Percentiles rank a stretch among this genome's conserved stretches.
Conservation (phyloP, 1,284 basidiomycete genomes). For the Cryptococcus sp. region DNA sequence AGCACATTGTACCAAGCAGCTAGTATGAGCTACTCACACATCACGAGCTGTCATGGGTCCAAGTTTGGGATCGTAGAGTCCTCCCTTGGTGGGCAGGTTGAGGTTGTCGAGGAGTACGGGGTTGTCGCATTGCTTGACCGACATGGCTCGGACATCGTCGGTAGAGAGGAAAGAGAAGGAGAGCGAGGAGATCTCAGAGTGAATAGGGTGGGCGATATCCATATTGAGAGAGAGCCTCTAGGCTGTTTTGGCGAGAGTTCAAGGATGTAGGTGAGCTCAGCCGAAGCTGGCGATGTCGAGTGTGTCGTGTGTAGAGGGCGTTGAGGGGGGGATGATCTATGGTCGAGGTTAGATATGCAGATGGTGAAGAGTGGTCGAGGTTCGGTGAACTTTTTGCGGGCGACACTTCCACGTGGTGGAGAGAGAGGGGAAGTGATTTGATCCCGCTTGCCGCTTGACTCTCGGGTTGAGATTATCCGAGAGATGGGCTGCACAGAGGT, state of each 20-base stretch:
- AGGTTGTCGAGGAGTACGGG: slow-evolving; percentile 89
- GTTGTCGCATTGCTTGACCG: slow-evolving; percentile 94
- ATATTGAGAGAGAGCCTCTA: too few relatives aligned
- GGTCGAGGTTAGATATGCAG: not conserved
- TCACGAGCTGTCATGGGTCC: slow-evolving; percentile 83
- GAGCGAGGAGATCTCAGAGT: slow-evolving; percentile 74
- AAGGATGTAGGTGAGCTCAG: not conserved
- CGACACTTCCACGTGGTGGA: too few relatives aligned
- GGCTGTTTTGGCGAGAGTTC: not conserved
- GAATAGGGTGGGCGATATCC: slow-evolving; percentile 88
- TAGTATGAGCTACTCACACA: slow-evolving; percentile 68
- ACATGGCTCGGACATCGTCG: slow-evolving; percentile 87
- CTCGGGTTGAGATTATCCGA: not conserved
- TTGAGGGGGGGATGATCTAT: not conserved
- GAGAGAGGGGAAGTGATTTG: not conserved
- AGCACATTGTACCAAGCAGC: not conserved
- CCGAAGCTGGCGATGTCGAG: slow-evolving; percentile 1
- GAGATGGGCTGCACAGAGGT: too few relatives aligned
- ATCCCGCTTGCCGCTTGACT: not conserved
- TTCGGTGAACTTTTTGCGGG: not conserved
- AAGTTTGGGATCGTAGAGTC: slow-evolving; percentile 91
- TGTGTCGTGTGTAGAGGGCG: not conserved
- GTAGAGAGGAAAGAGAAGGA: slow-evolving; percentile 93
- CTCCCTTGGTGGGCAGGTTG: slow-evolving; percentile 84
- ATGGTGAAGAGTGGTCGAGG: not conserved